These are phyloP conservation scores for Mycotypha africana DNA, from an alignment of 371 early-diverging fungal genomes.

Conservation along the genomic window DNA sequence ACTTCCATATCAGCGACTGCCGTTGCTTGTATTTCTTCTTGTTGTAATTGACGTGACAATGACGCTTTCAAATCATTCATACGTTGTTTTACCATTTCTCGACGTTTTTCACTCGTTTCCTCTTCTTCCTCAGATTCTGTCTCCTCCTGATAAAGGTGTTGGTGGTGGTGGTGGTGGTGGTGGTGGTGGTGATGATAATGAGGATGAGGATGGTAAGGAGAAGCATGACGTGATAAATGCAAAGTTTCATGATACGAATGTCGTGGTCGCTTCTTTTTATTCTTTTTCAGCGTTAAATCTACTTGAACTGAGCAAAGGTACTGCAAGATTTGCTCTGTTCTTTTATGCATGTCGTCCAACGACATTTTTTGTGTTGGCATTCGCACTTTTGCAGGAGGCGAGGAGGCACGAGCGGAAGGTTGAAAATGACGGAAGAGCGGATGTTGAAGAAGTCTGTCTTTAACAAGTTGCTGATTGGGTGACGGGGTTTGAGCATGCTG, in stretches of 20 bases:
- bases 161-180: too few species aligned
- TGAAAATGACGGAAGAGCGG: slow-evolving; percentile 19
- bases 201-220: too few species aligned
- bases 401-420: slow-evolving; percentile 13
- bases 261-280: too few species aligned
- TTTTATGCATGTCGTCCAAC: slow-evolving; percentile 51
- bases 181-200: too few species aligned
- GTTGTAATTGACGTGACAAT: slow-evolving; percentile 16
- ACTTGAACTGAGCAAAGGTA: slow-evolving; percentile 52
- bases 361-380: slow-evolving; percentile 42
- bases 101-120: slow-evolving; percentile 2
- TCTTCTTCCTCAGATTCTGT: slow-evolving; percentile 13
- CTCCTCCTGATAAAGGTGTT: too few species aligned
- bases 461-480: too few species aligned
- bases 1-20: slow-evolving; percentile 1
- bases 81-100: slow-evolving; percentile 6
- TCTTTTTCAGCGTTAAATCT: slow-evolving; percentile 28
- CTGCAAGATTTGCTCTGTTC: slow-evolving; percentile 51
- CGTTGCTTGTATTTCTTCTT: slow-evolving; percentile 12
- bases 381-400: slow-evolving; percentile 41
- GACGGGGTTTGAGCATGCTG: too few species aligned
- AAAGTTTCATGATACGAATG: too few species aligned
- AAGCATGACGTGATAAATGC: too few species aligned
- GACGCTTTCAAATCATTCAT: too few species aligned
- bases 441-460: too few species aligned